Conservation (phyloP, 257 asterid genomes). For the Striga asiatica region DNA sequence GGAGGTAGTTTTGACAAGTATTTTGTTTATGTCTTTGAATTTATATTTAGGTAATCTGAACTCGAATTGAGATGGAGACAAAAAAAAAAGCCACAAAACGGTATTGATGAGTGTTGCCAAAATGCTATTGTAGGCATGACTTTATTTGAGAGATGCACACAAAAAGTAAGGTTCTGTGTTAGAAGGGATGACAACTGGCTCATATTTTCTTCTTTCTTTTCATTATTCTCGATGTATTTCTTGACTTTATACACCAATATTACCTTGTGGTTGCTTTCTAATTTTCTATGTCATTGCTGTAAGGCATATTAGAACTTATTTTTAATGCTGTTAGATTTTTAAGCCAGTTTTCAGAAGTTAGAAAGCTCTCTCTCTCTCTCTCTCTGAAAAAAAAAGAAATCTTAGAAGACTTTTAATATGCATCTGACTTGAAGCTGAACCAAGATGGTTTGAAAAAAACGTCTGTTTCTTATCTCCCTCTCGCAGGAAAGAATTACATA, state of each 20-base stretch:
- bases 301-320: neutral
- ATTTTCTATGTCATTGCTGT: neutral
- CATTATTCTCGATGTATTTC: no score
- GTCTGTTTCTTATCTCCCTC: no score
- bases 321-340: neutral
- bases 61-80: neutral
- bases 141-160: neutral
- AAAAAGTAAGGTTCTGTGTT: neutral
- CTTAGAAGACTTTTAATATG: neutral
- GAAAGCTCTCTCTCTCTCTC: neutral
- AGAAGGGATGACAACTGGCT: neutral
- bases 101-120: neutral
- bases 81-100: neutral
- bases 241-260: neutral
- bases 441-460: no score
- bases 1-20: constrained; percentile 48
- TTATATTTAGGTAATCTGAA: neutral
- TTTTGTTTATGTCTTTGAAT: neutral
- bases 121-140: neutral
- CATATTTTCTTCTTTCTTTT: neutral
- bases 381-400: no score
- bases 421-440: no score
- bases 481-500: no score
- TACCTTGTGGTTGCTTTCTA: neutral
- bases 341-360: neutral